These are phyloP conservation scores for Metschnikowia picachoensis DNA, from an alignment of 805 yeast genomes.

Conservation along the genomic window DNA sequence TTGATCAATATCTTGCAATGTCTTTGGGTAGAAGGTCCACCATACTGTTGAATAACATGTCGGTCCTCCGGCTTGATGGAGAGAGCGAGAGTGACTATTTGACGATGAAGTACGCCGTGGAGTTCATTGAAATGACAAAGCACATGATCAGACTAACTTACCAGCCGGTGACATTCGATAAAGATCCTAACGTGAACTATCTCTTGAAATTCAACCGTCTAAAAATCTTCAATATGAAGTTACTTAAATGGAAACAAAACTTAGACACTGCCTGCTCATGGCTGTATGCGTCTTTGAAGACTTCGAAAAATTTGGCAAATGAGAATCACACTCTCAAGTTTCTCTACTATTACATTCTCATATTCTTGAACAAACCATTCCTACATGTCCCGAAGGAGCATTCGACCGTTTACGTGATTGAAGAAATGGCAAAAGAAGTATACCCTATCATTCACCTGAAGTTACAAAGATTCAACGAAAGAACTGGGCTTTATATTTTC, in stretches of 20 bases:
- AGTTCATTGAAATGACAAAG: conserved; percentile 15
- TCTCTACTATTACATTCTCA: conserved; percentile 14
- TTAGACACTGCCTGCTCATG: conserved; percentile 14
- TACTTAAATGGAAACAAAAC: conserved; percentile 16
- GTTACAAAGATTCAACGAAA: conserved; percentile 10
- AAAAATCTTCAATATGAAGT: conserved; percentile 15
- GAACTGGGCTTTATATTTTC: conserved; percentile 1
- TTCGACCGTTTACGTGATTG: conserved; percentile 15
- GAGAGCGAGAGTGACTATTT: conserved; percentile 13
- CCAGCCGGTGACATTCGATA: conserved; percentile 15
- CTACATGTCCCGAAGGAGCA: conserved; percentile 18
- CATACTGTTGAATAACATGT: conserved; percentile 6
- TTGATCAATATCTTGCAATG: conserved; percentile 16
- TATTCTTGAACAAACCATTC: conserved; percentile 19
- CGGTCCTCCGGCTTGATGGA: conserved; percentile 13
- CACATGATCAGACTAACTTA: conserved; percentile 17
- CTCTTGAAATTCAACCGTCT: conserved; percentile 18
- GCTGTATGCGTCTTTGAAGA: conserved; percentile 15
- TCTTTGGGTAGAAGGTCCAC: conserved; percentile 14
- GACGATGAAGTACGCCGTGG: conserved; percentile 13
- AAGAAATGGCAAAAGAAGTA: conserved; percentile 18
- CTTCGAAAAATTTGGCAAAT: conserved; percentile 10
- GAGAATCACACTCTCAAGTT: conserved; percentile 18
- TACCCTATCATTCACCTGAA: conserved; percentile 11
- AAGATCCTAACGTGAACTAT: conserved; percentile 18